These are phyloP conservation scores for Russula sp. DNA, from an alignment of 768 basidiomycete species.

Conservation along the genomic window DNA sequence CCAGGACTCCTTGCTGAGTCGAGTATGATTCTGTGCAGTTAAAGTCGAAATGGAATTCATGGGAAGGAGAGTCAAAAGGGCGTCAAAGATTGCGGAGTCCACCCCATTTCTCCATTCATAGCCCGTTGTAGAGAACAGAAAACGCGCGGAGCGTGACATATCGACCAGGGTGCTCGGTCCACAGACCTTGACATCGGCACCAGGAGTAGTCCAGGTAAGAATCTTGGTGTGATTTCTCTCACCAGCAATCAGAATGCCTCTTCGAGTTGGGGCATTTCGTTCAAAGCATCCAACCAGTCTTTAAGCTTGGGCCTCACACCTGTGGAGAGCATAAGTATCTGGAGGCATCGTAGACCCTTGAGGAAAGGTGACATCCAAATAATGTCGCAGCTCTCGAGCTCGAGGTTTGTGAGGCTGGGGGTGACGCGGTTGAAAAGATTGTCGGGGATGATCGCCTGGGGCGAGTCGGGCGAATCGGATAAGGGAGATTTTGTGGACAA, in stretches of 20 bases:
- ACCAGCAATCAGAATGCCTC: not conserved
- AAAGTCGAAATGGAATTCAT: not conserved
- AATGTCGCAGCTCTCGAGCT: not conserved
- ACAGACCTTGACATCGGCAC: not conserved
- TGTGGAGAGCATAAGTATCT: not conserved
- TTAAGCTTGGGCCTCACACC: not conserved
- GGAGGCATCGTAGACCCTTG: not conserved
- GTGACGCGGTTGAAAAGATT: not conserved
- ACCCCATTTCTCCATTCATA: fast-evolving
- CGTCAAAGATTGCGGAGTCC: not conserved
- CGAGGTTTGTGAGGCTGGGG: not conserved
- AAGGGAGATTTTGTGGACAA: not conserved
- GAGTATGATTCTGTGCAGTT: not conserved
- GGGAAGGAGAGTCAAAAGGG: not conserved
- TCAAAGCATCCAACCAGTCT: not conserved
- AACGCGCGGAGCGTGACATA: not conserved
- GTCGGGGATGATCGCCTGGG: not conserved
- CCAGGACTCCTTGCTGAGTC: not conserved
- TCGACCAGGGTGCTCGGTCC: too few relatives aligned
- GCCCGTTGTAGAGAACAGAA: not conserved
- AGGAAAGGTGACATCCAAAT: not conserved
- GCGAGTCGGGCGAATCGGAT: too few relatives aligned
- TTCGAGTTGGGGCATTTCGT: not conserved
- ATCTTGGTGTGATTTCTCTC: not conserved
- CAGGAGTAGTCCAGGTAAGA: not conserved